phyloP scores from a whole-genome alignment of 495 filamentous ascomycete species.

The Astrothelium macrocarpum region DNA sequence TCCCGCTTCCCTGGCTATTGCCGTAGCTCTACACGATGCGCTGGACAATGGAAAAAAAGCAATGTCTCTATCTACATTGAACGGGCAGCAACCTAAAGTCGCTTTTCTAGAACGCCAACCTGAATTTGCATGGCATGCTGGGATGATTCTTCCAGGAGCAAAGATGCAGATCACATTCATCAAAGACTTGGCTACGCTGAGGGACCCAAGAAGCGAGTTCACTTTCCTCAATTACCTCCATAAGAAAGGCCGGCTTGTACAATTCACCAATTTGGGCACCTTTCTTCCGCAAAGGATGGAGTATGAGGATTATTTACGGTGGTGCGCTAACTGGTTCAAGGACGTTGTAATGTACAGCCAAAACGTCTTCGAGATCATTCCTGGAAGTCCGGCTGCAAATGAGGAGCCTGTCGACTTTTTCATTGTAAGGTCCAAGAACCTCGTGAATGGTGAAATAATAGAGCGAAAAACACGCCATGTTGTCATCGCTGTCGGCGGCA shows the following conservation, averaged over 20 bases:
- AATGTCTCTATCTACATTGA: conserved; percentile 15
- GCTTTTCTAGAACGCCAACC: conserved; percentile 78
- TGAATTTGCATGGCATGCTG: conserved; percentile 82
- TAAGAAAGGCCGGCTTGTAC: conserved; percentile 62
- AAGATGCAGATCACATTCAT: conserved; percentile 98
- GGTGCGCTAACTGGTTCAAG: conserved; percentile 77
- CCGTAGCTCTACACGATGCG: conserved; percentile 74
- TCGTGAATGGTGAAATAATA: conserved; percentile 41
- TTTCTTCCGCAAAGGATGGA: conserved; percentile 80
- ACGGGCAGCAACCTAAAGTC: conserved; percentile 50
- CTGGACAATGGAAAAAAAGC: conserved; percentile 23
- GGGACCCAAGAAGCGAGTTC: conserved; percentile 81
- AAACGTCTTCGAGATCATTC: conserved; percentile 58
- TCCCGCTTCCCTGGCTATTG: conserved; percentile 86
- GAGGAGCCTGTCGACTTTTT: conserved; percentile 42
- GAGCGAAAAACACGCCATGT: conserved; percentile 64
- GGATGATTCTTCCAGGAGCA: conserved; percentile 86
- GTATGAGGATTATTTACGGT: conserved; percentile 90
- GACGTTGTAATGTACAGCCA: conserved; percentile 68
- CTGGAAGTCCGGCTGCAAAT: conserved; percentile 29
- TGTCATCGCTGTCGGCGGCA: conserved; percentile 75
- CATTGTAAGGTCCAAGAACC: conserved; percentile 45
- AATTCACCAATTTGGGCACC: conserved; percentile 83
- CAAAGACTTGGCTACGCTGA: conserved; percentile 85
- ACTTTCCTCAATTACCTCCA: conserved; percentile 94